Percentiles rank a stretch among this genome's conserved stretches.
phyloP scores from a whole-genome alignment of 495 filamentous ascomycete species.

The Penicillium bialowiezense region DNA sequence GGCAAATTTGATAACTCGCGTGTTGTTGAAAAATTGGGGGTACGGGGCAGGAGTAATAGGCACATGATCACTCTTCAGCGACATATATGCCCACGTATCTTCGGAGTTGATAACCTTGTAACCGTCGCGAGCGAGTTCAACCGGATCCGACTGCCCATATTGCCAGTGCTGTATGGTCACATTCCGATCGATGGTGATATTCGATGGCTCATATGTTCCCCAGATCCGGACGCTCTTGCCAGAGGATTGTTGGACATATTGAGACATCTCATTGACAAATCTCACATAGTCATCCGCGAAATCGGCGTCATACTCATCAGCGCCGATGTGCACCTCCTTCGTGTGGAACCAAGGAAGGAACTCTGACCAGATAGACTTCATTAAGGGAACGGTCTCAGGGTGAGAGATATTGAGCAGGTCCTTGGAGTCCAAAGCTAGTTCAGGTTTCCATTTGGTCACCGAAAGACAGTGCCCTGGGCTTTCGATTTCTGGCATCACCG shows the following conservation, averaged over 20 bases:
- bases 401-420: slow-evolving; percentile 54
- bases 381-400: slow-evolving; percentile 50
- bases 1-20: slow-evolving; percentile 46
- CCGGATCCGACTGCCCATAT: slow-evolving; percentile 53
- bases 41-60: slow-evolving; percentile 54
- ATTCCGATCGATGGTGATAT: slow-evolving; percentile 35
- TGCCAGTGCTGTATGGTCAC: slow-evolving; percentile 58
- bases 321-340: slow-evolving; percentile 56
- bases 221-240: slow-evolving; percentile 52
- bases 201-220: slow-evolving; percentile 51
- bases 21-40: slow-evolving; percentile 51
- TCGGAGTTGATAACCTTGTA: slow-evolving; percentile 53
- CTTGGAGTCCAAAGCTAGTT: slow-evolving; percentile 46
- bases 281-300: slow-evolving; percentile 51
- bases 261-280: slow-evolving; percentile 53
- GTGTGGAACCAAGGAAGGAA: slow-evolving; percentile 56
- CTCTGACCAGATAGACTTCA: slow-evolving; percentile 54
- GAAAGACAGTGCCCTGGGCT: slow-evolving; percentile 51
- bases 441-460: slow-evolving; percentile 57
- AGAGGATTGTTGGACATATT: slow-evolving; percentile 37
- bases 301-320: slow-evolving; percentile 52
- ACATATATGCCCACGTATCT: slow-evolving; percentile 57
- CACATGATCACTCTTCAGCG: slow-evolving; percentile 53
- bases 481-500: slow-evolving; percentile 56
- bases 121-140: slow-evolving; percentile 34